Evolutionary conservation across 108 stramenopile genomes (phyloP).

Genomic region (Nitzschia putrida): DNA sequence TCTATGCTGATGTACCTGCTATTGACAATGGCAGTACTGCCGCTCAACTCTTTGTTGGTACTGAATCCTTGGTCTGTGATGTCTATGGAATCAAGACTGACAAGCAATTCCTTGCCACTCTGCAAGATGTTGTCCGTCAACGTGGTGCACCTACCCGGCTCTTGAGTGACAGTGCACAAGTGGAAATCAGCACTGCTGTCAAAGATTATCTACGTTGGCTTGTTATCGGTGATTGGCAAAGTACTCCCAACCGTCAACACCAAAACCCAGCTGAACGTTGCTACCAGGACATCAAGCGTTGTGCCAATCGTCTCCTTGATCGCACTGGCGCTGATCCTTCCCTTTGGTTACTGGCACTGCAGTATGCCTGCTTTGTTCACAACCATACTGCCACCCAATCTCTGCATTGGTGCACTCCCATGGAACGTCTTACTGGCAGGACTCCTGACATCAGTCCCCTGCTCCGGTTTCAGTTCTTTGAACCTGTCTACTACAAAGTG

Average conservation of each 20-base stretch:
- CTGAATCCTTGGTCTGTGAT: neutral
- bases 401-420: conserved; percentile 7
- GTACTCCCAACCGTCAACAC: conserved; percentile 21
- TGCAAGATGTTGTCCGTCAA: conserved; percentile 29
- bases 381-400: conserved; percentile 29
- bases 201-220: conserved; percentile 4
- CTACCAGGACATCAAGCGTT: conserved; percentile 22
- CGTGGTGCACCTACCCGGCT: conserved; percentile 16
- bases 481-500: conserved; percentile 29
- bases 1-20: conserved; percentile 9
- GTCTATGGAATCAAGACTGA: neutral
- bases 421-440: neutral
- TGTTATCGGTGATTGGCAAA: conserved; percentile 13
- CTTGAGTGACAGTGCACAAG: conserved; percentile 21
- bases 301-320: conserved; percentile 13
- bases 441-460: conserved; percentile 29
- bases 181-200: neutral
- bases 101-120: neutral
- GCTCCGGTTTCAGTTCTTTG: conserved; percentile 18
- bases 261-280: conserved; percentile 33
- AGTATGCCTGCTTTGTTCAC: conserved; percentile 6
- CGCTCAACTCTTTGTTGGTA: too few species aligned
- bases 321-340: conserved; percentile 24
- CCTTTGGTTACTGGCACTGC: conserved; percentile 25
- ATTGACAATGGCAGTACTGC: conserved; percentile 3